phyloP scores from a whole-genome alignment of 345 rosid genomes.

The Iberis pinnata region DNA sequence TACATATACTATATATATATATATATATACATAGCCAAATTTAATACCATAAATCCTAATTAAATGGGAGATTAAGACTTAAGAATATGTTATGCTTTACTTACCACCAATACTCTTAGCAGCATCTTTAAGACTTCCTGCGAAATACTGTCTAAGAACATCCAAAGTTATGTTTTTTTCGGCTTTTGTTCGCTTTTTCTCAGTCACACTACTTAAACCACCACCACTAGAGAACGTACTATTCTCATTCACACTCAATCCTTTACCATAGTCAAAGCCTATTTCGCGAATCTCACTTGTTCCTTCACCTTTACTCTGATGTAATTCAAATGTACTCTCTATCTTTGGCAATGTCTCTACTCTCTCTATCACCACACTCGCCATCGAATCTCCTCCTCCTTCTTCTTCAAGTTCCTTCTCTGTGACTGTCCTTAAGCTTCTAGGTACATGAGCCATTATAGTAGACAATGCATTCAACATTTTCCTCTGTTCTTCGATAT shows the following conservation, averaged over 20 bases:
- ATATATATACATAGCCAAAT: too few species aligned
- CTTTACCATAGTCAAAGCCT: conserved; percentile 37
- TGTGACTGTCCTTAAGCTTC: conserved; percentile 63
- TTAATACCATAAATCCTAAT: too few species aligned
- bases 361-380: conserved; percentile 29
- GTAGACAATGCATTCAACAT: conserved; percentile 68
- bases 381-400: conserved; percentile 24
- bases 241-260: conserved; percentile 39
- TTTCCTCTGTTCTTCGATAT: conserved; percentile 53
- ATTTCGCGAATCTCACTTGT: conserved; percentile 23
- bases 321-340: conserved; percentile 24
- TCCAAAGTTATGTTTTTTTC: conserved; percentile 69
- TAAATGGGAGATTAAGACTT: background rate
- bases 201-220: conserved; percentile 34
- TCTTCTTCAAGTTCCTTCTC: conserved; percentile 66
- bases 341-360: conserved; percentile 32
- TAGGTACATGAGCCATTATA: conserved; percentile 60
- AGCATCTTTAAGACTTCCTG: conserved; percentile 94
- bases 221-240: conserved; percentile 35
- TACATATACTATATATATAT: too few species aligned
- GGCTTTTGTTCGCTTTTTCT: conserved; percentile 53
- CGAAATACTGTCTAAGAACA: conserved; percentile 61
- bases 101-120: conserved; percentile 87
- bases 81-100: conserved; percentile 19
- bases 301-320: conserved; percentile 24